These are phyloP conservation scores for Mycosarcoma mackinlayi DNA, from an alignment of 1,284 basidiomycete species.

Conservation along the genomic window DNA sequence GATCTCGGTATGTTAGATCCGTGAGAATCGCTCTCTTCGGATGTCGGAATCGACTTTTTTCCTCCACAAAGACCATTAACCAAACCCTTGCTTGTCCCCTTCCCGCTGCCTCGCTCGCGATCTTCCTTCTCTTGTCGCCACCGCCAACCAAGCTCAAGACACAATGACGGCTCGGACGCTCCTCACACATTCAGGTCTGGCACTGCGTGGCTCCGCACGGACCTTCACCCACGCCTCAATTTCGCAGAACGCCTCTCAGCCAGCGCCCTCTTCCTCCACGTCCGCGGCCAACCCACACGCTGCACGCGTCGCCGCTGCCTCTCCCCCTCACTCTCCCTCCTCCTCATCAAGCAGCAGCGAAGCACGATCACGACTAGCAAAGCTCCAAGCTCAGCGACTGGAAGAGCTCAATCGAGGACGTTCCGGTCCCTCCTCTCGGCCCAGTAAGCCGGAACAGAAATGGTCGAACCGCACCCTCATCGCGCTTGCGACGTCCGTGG, in stretches of 20 bases:
- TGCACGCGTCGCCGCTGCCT: constrained; percentile 11
- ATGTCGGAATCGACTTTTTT: not conserved
- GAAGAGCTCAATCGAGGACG: constrained; percentile 35
- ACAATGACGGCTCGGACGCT: not conserved
- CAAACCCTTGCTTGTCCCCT: not conserved
- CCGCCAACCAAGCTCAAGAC: not conserved
- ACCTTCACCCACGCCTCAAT: not conserved
- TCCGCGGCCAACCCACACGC: constrained; percentile 14
- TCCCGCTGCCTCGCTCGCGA: too few species aligned
- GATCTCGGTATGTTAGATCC: constrained; percentile 3
- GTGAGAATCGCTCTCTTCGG: not conserved
- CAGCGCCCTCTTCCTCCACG: constrained; percentile 4
- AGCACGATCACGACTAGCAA: constrained; percentile 23
- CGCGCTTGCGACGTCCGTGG: constrained; percentile 41
- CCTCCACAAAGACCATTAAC: not conserved
- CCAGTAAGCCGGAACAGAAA: constrained; percentile 33
- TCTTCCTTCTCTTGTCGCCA: too few species aligned
- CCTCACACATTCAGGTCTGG: not conserved
- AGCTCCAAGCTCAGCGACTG: constrained; percentile 29
- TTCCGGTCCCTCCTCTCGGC: not conserved
- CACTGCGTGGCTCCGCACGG: not conserved
- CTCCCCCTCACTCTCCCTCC: not conserved
- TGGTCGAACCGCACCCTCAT: constrained; percentile 52
- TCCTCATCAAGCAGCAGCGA: constrained; percentile 4
- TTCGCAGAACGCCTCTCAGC: constrained; percentile 18